Conservation (phyloP, 495 filamentous ascomycete species). For the Amphirosellinia nigrospora region DNA sequence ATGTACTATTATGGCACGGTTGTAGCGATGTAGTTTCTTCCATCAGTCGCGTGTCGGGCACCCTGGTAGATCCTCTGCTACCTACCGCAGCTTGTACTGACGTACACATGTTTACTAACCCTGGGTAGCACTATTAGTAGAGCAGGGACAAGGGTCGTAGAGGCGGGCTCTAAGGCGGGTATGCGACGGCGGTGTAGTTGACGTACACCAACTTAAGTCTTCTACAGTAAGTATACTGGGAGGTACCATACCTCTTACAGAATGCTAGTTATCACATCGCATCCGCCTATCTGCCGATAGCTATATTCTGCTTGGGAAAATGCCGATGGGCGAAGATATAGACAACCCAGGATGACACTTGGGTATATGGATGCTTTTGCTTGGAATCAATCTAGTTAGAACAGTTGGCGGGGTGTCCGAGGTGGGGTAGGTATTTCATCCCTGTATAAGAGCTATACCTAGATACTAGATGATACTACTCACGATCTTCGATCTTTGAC, state of each 20-base stretch:
- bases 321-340: not conserved
- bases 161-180: not conserved
- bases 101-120: not conserved
- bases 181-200: not conserved
- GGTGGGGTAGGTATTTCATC: not conserved
- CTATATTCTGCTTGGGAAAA: not conserved
- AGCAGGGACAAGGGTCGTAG: not conserved
- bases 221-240: not conserved
- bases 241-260: not conserved
- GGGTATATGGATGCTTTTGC: not conserved
- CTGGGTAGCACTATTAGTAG: not conserved
- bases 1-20: no score
- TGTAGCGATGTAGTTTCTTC: constrained; percentile 3
- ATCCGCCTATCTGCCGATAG: not conserved
- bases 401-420: not conserved
- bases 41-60: not conserved
- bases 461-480: no score
- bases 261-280: not conserved
- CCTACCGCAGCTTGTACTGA: no score
- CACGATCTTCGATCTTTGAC: no score
- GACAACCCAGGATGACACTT: not conserved
- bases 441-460: not conserved
- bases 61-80: not conserved
- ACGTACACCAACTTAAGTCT: not conserved
- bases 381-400: not conserved